These are phyloP conservation scores for Physcomitrium patens DNA, from an alignment of 225 moss, liverwort and hornwort genomes.

Conservation along the genomic window DNA sequence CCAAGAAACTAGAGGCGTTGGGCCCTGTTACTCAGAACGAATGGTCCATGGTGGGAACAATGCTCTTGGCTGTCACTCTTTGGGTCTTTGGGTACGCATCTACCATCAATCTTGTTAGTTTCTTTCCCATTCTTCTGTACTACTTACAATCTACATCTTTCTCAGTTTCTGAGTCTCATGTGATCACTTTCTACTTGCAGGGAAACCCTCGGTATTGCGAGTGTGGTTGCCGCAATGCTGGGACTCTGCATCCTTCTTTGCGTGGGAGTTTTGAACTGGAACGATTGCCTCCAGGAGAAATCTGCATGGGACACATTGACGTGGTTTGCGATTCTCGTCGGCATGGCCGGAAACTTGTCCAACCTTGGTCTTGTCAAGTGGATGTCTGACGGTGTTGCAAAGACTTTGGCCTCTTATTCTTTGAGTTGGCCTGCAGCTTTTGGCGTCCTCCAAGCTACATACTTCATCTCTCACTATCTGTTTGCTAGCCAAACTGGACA, in stretches of 20 bases:
- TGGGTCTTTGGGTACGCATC: constrained; percentile 87
- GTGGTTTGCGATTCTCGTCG: constrained; percentile 98
- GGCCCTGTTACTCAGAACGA: constrained; percentile 90
- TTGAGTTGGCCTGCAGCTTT: constrained; percentile 94
- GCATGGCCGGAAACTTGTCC: constrained; percentile 92
- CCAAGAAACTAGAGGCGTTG: constrained; percentile 76
- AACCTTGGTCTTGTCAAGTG: constrained; percentile 87
- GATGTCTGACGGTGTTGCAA: constrained; percentile 90
- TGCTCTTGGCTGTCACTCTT: constrained; percentile 92
- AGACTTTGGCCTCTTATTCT: constrained; percentile 74
- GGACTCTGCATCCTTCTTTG: constrained; percentile 88
- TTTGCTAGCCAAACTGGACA: constrained; percentile 99
- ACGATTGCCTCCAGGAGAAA: constrained; percentile 93
- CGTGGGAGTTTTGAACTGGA: constrained; percentile 88
- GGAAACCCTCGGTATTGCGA: constrained; percentile 86
- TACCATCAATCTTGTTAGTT: neutral
- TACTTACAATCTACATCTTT: neutral
- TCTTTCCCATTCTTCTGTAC: neutral
- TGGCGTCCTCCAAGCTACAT: constrained; percentile 84
- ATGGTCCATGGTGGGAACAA: constrained; percentile 91
- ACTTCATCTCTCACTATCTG: constrained; percentile 90
- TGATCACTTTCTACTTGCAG: constrained; percentile 39
- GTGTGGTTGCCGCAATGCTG: constrained; percentile 96
- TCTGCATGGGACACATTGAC: constrained; percentile 98
- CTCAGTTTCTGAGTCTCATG: neutral